Percentiles rank a stretch among this genome's conserved stretches.
These are phyloP conservation scores for Puccinia triticina DNA, from an alignment of 1,284 basidiomycete genomes.

Conservation along the genomic window DNA sequence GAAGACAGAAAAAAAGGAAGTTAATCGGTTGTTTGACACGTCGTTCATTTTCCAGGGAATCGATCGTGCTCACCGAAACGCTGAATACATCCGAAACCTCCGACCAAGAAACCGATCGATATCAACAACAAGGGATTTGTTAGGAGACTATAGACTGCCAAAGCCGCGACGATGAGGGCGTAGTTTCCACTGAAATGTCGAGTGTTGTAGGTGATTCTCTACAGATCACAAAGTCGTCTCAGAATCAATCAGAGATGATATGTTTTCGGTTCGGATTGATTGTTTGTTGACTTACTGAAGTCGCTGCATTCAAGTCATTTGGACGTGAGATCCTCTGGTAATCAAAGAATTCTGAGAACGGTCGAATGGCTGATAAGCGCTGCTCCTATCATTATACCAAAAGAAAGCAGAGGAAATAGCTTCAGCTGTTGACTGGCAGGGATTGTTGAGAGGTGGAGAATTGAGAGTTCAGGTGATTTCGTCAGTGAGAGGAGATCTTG, in stretches of 20 bases:
- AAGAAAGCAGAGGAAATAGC: background rate
- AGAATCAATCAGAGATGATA: background rate
- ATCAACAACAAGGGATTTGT: constrained; percentile 80
- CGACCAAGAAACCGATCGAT: constrained; percentile 83
- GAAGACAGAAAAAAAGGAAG: no score
- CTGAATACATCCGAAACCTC: constrained; percentile 87
- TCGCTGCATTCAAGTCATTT: constrained; percentile 67
- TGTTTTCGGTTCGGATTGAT: background rate
- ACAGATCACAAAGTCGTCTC: background rate
- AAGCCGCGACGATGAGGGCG: constrained; percentile 74
- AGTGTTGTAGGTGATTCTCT: constrained; percentile 88
- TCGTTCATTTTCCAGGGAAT: background rate
- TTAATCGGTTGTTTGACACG: no score
- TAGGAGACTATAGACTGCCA: constrained; percentile 86
- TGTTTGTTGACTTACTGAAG: constrained; percentile 54
- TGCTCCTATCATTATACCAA: constrained; percentile 68
- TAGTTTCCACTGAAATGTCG: constrained; percentile 73
- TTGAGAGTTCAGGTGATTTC: background rate
- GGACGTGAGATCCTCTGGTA: constrained; percentile 77
- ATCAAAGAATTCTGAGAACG: constrained; percentile 79
- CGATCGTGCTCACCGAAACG: constrained; percentile 71
- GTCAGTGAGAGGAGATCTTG: background rate
- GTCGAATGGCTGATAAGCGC: constrained; percentile 76
- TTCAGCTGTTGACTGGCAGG: background rate
- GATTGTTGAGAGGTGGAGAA: background rate